These are phyloP conservation scores for Penicillium griseofulvum DNA, from an alignment of 2,329 filamentous ascomycete genomes.

Conservation along the genomic window DNA sequence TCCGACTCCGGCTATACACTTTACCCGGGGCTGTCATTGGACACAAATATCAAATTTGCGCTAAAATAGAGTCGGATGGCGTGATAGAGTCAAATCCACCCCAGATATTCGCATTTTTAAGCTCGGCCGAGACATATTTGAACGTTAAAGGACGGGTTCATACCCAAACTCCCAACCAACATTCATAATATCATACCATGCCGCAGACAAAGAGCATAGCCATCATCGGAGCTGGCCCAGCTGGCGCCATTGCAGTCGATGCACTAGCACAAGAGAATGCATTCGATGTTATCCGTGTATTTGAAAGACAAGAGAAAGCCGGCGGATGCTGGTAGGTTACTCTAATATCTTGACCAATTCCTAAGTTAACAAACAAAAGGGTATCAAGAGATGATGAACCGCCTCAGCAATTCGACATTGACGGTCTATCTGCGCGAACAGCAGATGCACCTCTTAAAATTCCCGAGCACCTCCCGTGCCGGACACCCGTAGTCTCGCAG, in stretches of 20 bases:
- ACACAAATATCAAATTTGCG: slow-evolving; percentile 3
- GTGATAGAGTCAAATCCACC: slow-evolving; percentile 16
- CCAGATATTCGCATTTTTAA: slow-evolving; percentile 1
- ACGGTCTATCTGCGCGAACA: slow-evolving; percentile 48
- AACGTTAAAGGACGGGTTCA: background rate
- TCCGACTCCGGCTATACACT: background rate
- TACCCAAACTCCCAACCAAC: background rate
- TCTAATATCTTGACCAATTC: background rate
- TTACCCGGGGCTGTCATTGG: background rate
- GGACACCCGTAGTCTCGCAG: slow-evolving; percentile 42
- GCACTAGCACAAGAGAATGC: slow-evolving; percentile 58
- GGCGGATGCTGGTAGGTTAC: slow-evolving; percentile 60
- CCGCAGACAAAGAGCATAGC: slow-evolving; percentile 47
- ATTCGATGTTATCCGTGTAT: slow-evolving; percentile 61
- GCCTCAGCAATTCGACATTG: slow-evolving; percentile 46
- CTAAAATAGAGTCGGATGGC: slow-evolving; percentile 17
- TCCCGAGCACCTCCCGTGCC: slow-evolving; percentile 50
- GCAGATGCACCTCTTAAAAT: slow-evolving; percentile 52
- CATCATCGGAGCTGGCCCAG: slow-evolving; percentile 61
- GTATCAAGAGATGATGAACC: slow-evolving; percentile 35
- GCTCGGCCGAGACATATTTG: slow-evolving; percentile 18
- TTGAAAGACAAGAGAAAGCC: slow-evolving; percentile 58
- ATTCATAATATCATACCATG: slow-evolving; percentile 4
- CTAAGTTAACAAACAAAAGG: slow-evolving; percentile 16
- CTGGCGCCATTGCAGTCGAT: slow-evolving; percentile 60